These are phyloP conservation scores for Picea engelmannii DNA, from an alignment of 83 land plant genomes.

Conservation along the genomic window DNA sequence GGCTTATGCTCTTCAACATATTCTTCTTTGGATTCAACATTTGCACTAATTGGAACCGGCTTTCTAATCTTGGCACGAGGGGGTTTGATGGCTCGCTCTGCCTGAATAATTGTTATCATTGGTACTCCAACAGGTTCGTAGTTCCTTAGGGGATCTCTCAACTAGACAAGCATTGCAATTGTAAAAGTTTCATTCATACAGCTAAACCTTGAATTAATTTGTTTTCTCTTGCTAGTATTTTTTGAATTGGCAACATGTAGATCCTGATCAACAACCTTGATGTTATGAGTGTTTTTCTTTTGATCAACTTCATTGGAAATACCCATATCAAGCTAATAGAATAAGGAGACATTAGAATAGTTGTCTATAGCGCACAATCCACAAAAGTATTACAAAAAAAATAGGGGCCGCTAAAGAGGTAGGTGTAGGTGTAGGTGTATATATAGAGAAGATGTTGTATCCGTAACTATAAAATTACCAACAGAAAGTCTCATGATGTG, in stretches of 20 bases:
- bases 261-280: slow-evolving; percentile 32
- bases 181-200: slow-evolving; percentile 39
- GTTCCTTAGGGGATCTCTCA: slow-evolving; percentile 8
- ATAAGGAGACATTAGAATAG: no score
- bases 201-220: slow-evolving; percentile 21
- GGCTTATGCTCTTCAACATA: slow-evolving; percentile 15
- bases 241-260: slow-evolving; percentile 9
- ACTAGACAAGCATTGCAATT: slow-evolving; percentile 25
- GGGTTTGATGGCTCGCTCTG: slow-evolving; percentile 40
- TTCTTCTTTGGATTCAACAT: slow-evolving; percentile 19
- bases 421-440: no score
- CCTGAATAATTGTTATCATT: slow-evolving; percentile 57
- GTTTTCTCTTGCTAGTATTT: no score
- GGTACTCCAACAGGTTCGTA: slow-evolving; percentile 52
- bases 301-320: slow-evolving; percentile 18
- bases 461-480: no score
- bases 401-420: no score
- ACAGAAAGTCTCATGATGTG: no score
- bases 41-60: slow-evolving; percentile 19
- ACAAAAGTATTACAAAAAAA: no score
- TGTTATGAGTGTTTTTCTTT: slow-evolving; percentile 22
- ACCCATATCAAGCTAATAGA: slow-evolving; percentile 26
- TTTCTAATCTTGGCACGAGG: slow-evolving; percentile 30
- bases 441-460: no score
- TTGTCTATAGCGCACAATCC: no score